Evolutionary conservation across 1,139 yeast species (phyloP).

Genomic region (Diutina scorzettiae): DNA sequence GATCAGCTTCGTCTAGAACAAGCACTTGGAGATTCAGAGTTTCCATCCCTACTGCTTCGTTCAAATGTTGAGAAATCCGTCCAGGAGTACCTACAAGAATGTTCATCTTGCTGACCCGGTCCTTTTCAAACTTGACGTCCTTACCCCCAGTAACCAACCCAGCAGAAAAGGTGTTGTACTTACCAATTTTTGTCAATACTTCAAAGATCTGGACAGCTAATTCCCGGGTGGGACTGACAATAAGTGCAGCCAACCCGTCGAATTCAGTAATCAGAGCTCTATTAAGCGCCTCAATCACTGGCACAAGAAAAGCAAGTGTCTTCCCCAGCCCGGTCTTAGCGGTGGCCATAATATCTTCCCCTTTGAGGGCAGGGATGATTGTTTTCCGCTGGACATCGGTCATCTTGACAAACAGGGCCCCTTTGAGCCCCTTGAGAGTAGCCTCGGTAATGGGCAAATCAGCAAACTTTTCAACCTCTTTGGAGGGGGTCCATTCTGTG

Average conservation of each 20-base stretch:
- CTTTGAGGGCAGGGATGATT: constrained; percentile 67
- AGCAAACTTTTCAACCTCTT: constrained; percentile 21
- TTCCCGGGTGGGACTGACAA: constrained; percentile 90
- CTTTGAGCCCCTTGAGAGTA: constrained; percentile 63
- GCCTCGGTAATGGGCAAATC: constrained; percentile 66
- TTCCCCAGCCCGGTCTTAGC: constrained; percentile 97
- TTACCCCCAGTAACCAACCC: constrained; percentile 97
- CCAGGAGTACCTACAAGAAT: constrained; percentile 96
- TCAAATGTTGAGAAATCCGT: constrained; percentile 85
- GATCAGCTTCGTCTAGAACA: constrained; percentile 91
- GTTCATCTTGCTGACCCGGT: constrained; percentile 72
- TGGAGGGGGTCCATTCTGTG: background rate
- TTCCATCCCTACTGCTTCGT: constrained; percentile 82
- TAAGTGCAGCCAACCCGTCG: constrained; percentile 90
- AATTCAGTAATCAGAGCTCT: constrained; percentile 71
- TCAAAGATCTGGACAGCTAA: constrained; percentile 90
- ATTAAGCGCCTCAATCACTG: constrained; percentile 62
- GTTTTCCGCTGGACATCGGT: constrained; percentile 83
- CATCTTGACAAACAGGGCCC: constrained; percentile 56
- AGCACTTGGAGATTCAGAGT: constrained; percentile 67
- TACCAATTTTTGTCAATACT: constrained; percentile 77
- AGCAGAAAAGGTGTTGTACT: constrained; percentile 71
- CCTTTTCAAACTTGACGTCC: constrained; percentile 79
- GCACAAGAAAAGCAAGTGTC: constrained; percentile 83
- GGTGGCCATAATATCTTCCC: constrained; percentile 79